These are phyloP conservation scores for Amaranthus tricolor DNA, from an alignment of 179 eudicot genomes.

Conservation along the genomic window DNA sequence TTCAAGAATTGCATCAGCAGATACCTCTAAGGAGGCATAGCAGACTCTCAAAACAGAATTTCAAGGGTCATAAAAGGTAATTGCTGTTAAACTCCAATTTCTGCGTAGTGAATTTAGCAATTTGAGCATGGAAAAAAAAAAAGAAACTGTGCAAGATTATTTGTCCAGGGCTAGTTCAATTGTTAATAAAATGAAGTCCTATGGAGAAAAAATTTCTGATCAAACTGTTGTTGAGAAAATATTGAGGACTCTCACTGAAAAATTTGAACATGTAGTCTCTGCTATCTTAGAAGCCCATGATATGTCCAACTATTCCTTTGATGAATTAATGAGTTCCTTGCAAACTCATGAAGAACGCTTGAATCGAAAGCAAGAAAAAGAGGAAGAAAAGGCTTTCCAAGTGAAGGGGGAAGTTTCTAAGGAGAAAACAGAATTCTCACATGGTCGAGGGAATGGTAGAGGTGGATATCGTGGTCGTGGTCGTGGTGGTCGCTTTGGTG, in stretches of 20 bases:
- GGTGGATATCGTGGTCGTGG: constrained; percentile 9
- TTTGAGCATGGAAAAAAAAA: background rate
- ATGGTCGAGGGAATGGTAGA: constrained; percentile 4
- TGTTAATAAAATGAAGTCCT: too few species aligned
- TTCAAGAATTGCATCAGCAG: background rate
- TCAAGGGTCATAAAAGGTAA: background rate
- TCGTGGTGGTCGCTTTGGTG: background rate
- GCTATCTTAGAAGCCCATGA: too few species aligned
- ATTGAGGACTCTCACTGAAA: too few species aligned
- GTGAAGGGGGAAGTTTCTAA: constrained; percentile 8
- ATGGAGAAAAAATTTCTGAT: too few species aligned
- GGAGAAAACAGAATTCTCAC: background rate
- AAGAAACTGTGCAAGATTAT: too few species aligned
- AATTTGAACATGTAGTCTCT: too few species aligned
- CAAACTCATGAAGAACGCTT: too few species aligned
- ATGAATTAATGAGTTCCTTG: too few species aligned
- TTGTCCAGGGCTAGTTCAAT: too few species aligned
- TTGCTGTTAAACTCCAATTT: constrained; percentile 4
- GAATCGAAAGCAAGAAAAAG: too few species aligned
- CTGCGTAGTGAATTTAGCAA: background rate
- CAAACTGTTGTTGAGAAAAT: too few species aligned
- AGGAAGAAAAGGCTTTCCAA: constrained; percentile 24
- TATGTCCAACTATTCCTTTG: too few species aligned
- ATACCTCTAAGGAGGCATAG: background rate
- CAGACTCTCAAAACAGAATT: background rate